Base-by-base conservation (phyloP, 2,329 filamentous ascomycete species). In the Hypoxylon sp. region DNA sequence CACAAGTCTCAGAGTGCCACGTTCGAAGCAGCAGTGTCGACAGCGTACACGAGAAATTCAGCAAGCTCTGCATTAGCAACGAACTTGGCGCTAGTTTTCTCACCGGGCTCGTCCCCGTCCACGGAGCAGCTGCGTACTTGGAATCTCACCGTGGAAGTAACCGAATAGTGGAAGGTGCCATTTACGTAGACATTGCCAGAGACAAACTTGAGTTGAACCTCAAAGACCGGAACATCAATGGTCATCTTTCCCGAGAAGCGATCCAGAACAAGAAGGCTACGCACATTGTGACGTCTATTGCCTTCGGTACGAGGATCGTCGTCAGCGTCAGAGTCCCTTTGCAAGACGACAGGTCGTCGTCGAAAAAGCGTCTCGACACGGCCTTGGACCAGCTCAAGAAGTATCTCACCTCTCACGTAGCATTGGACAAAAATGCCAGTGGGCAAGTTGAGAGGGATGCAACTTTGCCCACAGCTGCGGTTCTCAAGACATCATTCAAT, bases 71-170 rank as follows among this genome's bases (percentile, higher is more conserved):
- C 6, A 17, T 58, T 17, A 26, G 33, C 7, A 24, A 38, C 10
- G 43, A 58, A 21, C 18, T 58, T 8, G 55, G 27, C 6, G 49
- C 43, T 8, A 54, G 55, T 21, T 42, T 49, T 38, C 35, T 58
- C 2, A 38, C 48, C 18, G 55, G 49, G 13, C 33, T 58, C 23
- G 27, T 50, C 7, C 27, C 43, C 3, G 48, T 58, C 8, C 26
- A 17, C 15, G 49, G 55, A 21, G 37, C 55, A 3, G 55, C 21
- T 13, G 23, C 9, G 15, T 58, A 58, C 35, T 20, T 58, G 20
- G 17, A 26, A 7, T 40, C 31, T 10, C 8, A 7, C 11, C 43
- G 35, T n/a, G 10, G 6, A 21, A 38, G 23, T 3, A 48, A 46
- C 2, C 3, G 24, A 6, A 13, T 23, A 26, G n/a, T 52, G 9